A percentile compares a stretch with the other conserved stretches of the same genome.
These are phyloP conservation scores for Tanozyma kutaoensis DNA, from an alignment of 805 yeast species.

Conservation along the genomic window DNA sequence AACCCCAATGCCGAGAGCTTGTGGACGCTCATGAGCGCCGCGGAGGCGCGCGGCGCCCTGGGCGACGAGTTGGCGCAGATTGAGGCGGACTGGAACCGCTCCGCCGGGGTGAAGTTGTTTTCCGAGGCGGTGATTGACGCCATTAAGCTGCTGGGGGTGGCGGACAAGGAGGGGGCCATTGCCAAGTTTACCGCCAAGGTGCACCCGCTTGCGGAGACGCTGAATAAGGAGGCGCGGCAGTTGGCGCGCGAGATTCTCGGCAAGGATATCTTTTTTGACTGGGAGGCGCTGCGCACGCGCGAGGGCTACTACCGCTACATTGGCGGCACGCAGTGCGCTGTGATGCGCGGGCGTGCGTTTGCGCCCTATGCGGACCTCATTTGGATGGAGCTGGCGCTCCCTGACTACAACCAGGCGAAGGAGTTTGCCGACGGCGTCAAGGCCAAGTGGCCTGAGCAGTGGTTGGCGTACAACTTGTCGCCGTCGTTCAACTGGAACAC, in stretches of 20 bases:
- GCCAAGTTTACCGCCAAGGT: slow-evolving; percentile 53
- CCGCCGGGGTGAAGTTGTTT: slow-evolving; percentile 80
- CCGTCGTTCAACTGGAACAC: slow-evolving; percentile 98
- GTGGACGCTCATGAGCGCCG: slow-evolving; percentile 66
- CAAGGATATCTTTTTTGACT: slow-evolving; percentile 75
- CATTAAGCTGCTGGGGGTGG: slow-evolving; percentile 44
- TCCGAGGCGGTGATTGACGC: slow-evolving; percentile 84
- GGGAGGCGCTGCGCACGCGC: slow-evolving; percentile 91
- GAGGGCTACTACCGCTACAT: slow-evolving; percentile 94
- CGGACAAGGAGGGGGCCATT: slow-evolving; percentile 52
- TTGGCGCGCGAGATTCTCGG: slow-evolving; percentile 69
- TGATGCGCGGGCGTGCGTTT: slow-evolving; percentile 89
- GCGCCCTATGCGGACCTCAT: slow-evolving; percentile 92
- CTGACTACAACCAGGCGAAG: slow-evolving; percentile 86
- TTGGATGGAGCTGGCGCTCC: slow-evolving; percentile 97
- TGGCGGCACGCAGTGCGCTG: slow-evolving; percentile 96
- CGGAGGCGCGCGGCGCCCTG: slow-evolving; percentile 60
- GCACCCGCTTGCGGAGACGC: slow-evolving; percentile 61
- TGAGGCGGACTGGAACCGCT: slow-evolving; percentile 71
- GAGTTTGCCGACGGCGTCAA: slow-evolving; percentile 91
- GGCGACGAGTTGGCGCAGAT: slow-evolving; percentile 60
- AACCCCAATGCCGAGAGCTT: slow-evolving; percentile 69
- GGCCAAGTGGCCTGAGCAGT: slow-evolving; percentile 70
- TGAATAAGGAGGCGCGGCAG: slow-evolving; percentile 68
- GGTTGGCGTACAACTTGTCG: slow-evolving; percentile 94